Conservation (phyloP, 2,329 filamentous ascomycete genomes). For the Zymoseptoria crescenta region DNA sequence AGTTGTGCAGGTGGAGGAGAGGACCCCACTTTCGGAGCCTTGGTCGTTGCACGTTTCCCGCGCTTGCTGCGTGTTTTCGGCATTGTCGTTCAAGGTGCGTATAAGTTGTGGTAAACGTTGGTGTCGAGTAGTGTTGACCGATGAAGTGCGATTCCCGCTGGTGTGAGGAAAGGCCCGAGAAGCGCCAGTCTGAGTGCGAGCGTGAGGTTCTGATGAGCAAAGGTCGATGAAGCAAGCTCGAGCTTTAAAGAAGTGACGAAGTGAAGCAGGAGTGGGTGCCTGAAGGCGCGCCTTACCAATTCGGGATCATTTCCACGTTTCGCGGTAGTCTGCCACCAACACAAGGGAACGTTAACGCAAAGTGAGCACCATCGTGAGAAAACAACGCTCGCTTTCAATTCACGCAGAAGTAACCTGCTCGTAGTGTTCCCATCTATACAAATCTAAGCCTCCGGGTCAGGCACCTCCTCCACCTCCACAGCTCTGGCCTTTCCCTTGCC, state of each 20-base stretch:
- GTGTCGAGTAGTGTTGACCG: background rate
- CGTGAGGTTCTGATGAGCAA: background rate
- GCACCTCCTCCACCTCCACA: constrained; percentile 35
- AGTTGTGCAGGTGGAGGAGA: background rate
- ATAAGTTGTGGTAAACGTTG: background rate
- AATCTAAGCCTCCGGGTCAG: constrained; percentile 19
- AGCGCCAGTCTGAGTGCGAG: background rate
- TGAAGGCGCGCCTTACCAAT: background rate
- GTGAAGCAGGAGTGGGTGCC: background rate
- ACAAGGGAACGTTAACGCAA: background rate
- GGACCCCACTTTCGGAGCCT: background rate
- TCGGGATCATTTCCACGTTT: background rate
- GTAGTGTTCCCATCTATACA: background rate
- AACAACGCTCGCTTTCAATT: background rate
- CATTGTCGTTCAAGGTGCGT: background rate
- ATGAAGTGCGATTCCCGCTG: background rate
- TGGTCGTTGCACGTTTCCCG: background rate
- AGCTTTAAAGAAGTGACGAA: background rate
- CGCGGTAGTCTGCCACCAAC: background rate
- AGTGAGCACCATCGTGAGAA: background rate
- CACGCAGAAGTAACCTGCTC: background rate
- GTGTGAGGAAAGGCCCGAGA: background rate
- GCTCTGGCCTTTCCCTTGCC: constrained; percentile 32
- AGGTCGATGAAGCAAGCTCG: background rate
- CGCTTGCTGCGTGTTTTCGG: background rate